These are phyloP conservation scores for Plasmodium reichenowi DNA, from an alignment of 169 alveolate genomes.

Conservation along the genomic window DNA sequence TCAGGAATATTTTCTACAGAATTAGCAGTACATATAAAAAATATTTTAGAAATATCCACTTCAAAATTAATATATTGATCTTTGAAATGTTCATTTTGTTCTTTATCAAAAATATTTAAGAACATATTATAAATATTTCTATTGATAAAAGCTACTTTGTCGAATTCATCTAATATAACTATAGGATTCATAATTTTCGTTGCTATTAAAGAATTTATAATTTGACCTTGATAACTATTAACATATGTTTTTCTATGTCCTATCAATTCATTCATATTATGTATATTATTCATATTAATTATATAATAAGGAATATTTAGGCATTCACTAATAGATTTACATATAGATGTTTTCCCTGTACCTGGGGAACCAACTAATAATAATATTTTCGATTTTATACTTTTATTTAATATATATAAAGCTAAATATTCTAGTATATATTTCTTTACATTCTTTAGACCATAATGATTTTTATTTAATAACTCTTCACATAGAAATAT, in stretches of 20 bases:
- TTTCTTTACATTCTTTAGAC: slow-evolving; percentile 93
- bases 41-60: slow-evolving; percentile 91
- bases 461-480: slow-evolving; percentile 93
- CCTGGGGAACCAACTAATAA: slow-evolving; percentile 98
- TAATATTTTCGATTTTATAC: slow-evolving; percentile 92
- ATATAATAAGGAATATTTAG: slow-evolving; percentile 90
- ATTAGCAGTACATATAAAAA: slow-evolving; percentile 96
- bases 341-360: slow-evolving; percentile 96
- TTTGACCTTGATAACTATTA: slow-evolving; percentile 96
- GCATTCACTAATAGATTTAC: slow-evolving; percentile 92
- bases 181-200: slow-evolving; percentile 92
- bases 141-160: slow-evolving; percentile 88
- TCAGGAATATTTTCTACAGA: slow-evolving; percentile 93
- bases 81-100: slow-evolving; percentile 87
- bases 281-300: slow-evolving; percentile 92
- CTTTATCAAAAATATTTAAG: slow-evolving; percentile 94
- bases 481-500: slow-evolving; percentile 70
- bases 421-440: slow-evolving; percentile 95
- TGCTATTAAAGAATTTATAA: slow-evolving; percentile 87
- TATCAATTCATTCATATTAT: slow-evolving; percentile 94
- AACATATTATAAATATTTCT: slow-evolving; percentile 91
- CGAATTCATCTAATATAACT: slow-evolving; percentile 94
- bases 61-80: slow-evolving; percentile 87
- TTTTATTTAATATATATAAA: slow-evolving; percentile 82
- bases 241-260: slow-evolving; percentile 97